phyloP scores from a whole-genome alignment of 192 early-diverging fungal genomes.

The Powellomyces hirtus region DNA sequence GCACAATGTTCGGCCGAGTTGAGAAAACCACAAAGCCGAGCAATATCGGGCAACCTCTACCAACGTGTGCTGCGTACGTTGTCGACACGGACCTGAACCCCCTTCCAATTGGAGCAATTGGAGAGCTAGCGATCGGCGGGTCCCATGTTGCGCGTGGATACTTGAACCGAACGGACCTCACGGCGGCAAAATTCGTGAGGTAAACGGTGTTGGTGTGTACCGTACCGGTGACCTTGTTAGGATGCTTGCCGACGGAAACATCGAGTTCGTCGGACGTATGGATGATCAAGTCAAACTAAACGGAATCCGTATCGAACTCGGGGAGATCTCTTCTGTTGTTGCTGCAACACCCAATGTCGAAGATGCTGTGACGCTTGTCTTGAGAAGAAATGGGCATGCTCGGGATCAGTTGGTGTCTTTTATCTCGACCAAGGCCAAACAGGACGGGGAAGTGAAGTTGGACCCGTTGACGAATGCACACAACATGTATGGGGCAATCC shows the following conservation, averaged over 20 bases:
- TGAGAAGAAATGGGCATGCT: no score
- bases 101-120: constrained; percentile 36
- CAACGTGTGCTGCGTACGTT: background rate
- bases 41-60: constrained; percentile 5
- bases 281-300: constrained; percentile 30
- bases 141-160: constrained; percentile 43
- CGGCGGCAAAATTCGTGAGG: constrained; percentile 29
- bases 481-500: background rate
- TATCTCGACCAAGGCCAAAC: no score
- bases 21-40: background rate
- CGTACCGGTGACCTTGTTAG: constrained; percentile 33
- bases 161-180: constrained; percentile 38
- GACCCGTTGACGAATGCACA: background rate
- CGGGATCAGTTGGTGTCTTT: no score
- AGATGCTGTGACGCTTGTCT: constrained; percentile 38
- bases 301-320: constrained; percentile 23
- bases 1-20: constrained; percentile 8
- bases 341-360: constrained; percentile 20
- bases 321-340: constrained; percentile 16
- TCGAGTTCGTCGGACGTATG: constrained; percentile 32
- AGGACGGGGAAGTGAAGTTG: constrained; percentile 37
- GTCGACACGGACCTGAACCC: background rate
- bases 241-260: constrained; percentile 22
- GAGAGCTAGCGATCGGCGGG: constrained; percentile 41
- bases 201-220: constrained; percentile 26